phyloP scores from a whole-genome alignment of 2,329 filamentous ascomycete species.

The Mycocentrospora acerina region DNA sequence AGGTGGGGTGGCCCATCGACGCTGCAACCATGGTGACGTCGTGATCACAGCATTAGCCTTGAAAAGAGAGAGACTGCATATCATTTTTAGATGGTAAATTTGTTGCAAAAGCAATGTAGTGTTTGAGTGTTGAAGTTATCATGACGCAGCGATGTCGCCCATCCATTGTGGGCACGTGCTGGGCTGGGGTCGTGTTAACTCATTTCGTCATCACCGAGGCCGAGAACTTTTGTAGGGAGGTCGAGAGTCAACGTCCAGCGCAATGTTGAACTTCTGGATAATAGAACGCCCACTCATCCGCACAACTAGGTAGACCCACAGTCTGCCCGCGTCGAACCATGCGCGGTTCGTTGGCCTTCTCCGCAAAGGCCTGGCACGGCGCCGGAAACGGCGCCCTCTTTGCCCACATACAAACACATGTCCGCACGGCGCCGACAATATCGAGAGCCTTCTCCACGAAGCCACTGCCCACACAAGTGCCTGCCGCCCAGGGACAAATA shows the following conservation, averaged over 20 bases:
- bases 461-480: slow-evolving; percentile 1
- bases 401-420: slow-evolving; percentile 33
- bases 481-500: not conserved
- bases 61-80: too few relatives aligned
- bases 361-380: slow-evolving; percentile 38
- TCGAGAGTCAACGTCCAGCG: slow-evolving; percentile 9
- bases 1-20: too few relatives aligned
- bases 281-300: slow-evolving; percentile 13
- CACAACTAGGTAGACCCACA: slow-evolving; percentile 23
- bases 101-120: too few relatives aligned
- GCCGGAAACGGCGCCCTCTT: slow-evolving; percentile 38
- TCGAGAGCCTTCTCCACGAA: slow-evolving; percentile 20
- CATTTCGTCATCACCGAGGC: slow-evolving; percentile 30
- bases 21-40: too few relatives aligned
- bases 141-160: too few relatives aligned
- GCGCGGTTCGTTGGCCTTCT: slow-evolving; percentile 35
- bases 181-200: slow-evolving; percentile 11
- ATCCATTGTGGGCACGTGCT: slow-evolving; percentile 21
- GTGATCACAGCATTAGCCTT: too few relatives aligned
- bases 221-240: slow-evolving; percentile 29
- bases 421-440: slow-evolving; percentile 16
- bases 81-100: too few relatives aligned
- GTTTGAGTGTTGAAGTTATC: too few relatives aligned
- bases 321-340: slow-evolving; percentile 31
- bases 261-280: slow-evolving; percentile 28